Evolutionary conservation across 768 basidiomycete species (phyloP).

Genomic region (Leccinum uliginosum): DNA sequence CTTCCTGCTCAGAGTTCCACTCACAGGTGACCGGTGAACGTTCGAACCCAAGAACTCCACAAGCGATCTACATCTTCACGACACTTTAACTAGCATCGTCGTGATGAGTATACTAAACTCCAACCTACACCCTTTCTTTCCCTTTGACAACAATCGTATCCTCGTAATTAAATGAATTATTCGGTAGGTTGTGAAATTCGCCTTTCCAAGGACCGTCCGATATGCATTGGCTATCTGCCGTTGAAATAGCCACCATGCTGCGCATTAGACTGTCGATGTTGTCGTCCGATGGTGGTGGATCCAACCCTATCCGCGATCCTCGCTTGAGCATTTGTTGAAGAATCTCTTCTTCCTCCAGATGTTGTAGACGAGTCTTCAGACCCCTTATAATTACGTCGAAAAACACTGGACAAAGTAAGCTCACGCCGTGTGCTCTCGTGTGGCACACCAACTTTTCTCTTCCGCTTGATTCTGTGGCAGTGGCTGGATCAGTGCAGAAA

Average conservation of each 20-base stretch:
- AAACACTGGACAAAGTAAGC: conserved; percentile 27
- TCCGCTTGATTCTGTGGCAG: conserved; percentile 30
- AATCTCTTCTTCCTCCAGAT: conserved; percentile 42
- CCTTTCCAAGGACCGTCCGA: conserved; percentile 31
- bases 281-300: conserved; percentile 32
- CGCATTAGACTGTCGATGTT: conserved; percentile 40
- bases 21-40: too few species aligned
- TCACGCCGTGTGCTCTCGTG: background rate
- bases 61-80: background rate
- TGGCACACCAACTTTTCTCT: conserved; percentile 35
- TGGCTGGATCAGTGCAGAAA: conserved; percentile 31
- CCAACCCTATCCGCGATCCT: conserved; percentile 33
- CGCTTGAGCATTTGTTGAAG: conserved; percentile 38
- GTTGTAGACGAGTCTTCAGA: conserved; percentile 34
- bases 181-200: conserved; percentile 2
- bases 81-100: background rate
- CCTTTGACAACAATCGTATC: conserved; percentile 26
- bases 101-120: background rate
- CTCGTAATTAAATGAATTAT: conserved; percentile 21
- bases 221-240: conserved; percentile 11
- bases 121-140: conserved; percentile 20
- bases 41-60: too few species aligned
- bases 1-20: too few species aligned
- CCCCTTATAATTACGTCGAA: conserved; percentile 35
- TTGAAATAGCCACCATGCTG: conserved; percentile 34